phyloP scores from a whole-genome alignment of 2,329 filamentous ascomycete species.

The Aspergillus udagawae region DNA sequence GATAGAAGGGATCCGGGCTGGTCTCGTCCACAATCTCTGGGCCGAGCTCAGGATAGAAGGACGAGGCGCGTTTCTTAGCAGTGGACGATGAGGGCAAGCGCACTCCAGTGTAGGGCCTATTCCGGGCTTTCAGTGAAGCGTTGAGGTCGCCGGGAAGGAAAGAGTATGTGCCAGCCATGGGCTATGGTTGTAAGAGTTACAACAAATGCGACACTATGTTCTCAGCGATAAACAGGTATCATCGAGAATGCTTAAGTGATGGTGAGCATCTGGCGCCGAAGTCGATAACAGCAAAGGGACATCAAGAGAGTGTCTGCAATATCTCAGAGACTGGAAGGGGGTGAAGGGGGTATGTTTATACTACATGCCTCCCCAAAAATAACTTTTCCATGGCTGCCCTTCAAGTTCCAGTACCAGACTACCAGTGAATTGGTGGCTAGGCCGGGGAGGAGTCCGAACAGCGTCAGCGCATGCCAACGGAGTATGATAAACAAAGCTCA shows the following conservation, averaged over 20 bases:
- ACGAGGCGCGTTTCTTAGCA: constrained; percentile 27
- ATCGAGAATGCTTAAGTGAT: constrained; percentile 7
- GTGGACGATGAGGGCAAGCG: constrained; percentile 25
- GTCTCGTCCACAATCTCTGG: constrained; percentile 29
- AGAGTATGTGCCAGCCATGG: constrained; percentile 36
- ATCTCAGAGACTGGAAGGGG: constrained; percentile 15
- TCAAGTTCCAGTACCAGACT: constrained; percentile 2
- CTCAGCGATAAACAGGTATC: constrained; percentile 8
- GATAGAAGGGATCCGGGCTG: constrained; percentile 37
- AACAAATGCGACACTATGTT: background rate
- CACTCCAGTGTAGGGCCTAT: constrained; percentile 30
- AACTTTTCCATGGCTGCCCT: constrained; percentile 6
- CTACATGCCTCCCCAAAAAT: constrained; percentile 28
- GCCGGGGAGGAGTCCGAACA: constrained; percentile 16
- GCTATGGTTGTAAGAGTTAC: constrained; percentile 23
- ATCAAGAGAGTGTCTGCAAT: constrained; percentile 13
- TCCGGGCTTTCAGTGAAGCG: constrained; percentile 27
- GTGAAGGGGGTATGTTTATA: constrained; percentile 36
- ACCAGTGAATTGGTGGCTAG: constrained; percentile 26
- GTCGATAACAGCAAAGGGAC: background rate
- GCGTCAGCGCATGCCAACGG: constrained; percentile 35
- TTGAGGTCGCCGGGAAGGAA: constrained; percentile 31
- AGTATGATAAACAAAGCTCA: constrained; percentile 34
- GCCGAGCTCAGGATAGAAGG: constrained; percentile 26
- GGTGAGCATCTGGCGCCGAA: constrained; percentile 5